A percentile compares a stretch with the other conserved stretches of the same genome.
phyloP scores from a whole-genome alignment of 805 yeast species.

The Saccharomycopsis sp. region DNA sequence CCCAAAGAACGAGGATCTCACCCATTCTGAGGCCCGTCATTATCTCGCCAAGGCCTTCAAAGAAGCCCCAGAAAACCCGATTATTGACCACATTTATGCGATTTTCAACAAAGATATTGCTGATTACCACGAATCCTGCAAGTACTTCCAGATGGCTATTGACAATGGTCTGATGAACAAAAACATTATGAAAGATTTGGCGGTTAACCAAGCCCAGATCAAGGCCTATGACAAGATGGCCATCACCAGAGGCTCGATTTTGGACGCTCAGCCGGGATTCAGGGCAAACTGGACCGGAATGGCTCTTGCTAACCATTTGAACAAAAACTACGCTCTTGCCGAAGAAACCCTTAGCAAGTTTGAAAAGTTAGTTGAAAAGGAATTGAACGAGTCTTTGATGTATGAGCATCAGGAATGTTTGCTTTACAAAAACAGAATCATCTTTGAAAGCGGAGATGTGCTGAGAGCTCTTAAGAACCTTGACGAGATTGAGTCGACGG shows the following conservation, averaged over 20 bases:
- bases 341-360: conserved; percentile 66
- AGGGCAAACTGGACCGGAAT: conserved; percentile 87
- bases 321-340: conserved; percentile 60
- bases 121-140: conserved; percentile 69
- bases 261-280: conserved; percentile 72
- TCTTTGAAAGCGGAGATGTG: conserved; percentile 57
- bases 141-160: conserved; percentile 67
- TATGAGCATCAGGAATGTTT: conserved; percentile 78
- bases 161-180: conserved; percentile 73
- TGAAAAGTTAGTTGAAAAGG: conserved; percentile 67
- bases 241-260: conserved; percentile 56
- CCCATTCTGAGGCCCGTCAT: conserved; percentile 25
- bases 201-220: conserved; percentile 70
- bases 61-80: conserved; percentile 54
- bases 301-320: conserved; percentile 79
- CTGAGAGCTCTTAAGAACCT: conserved; percentile 58
- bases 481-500: conserved; percentile 44
- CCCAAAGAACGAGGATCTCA: conserved; percentile 41
- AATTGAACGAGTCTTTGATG: conserved; percentile 56
- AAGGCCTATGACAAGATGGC: conserved; percentile 64
- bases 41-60: conserved; percentile 58
- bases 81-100: conserved; percentile 82
- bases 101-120: conserved; percentile 67
- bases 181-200: conserved; percentile 75
- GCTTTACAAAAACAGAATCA: conserved; percentile 62